A percentile compares a stretch with the other conserved stretches of the same genome.
Evolutionary conservation across 2,329 filamentous ascomycete species (phyloP).

Genomic region (Ascochyta fabae): DNA sequence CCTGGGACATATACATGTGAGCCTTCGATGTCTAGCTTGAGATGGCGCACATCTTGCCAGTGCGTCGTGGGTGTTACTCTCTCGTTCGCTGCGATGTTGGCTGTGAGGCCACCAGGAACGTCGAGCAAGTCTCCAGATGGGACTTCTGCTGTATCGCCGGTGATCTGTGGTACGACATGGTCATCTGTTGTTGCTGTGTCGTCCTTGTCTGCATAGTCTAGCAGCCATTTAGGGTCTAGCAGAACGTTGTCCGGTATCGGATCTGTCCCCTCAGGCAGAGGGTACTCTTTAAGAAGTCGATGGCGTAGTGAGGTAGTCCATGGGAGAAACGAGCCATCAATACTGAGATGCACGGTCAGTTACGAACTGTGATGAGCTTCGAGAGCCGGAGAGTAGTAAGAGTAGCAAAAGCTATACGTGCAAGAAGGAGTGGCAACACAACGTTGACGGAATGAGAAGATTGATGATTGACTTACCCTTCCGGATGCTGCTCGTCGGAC

Average conservation of each 20-base stretch:
- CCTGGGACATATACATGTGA: constrained; percentile 68
- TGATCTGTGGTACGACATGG: background rate
- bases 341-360: constrained; percentile 55
- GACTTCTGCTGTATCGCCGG: constrained; percentile 16
- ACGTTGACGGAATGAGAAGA: background rate
- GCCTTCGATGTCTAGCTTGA: constrained; percentile 64
- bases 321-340: constrained; percentile 80
- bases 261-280: constrained; percentile 68
- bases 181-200: constrained; percentile 2
- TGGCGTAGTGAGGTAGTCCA: constrained; percentile 75
- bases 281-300: constrained; percentile 70
- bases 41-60: constrained; percentile 91
- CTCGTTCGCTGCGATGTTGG: constrained; percentile 68
- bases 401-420: background rate
- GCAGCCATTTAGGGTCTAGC: constrained; percentile 75
- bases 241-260: constrained; percentile 77
- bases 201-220: constrained; percentile 52
- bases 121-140: constrained; percentile 60
- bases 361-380: background rate
- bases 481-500: constrained; percentile 90
- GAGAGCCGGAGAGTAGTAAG: background rate
- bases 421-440: background rate
- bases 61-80: constrained; percentile 78
- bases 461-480: constrained; percentile 69
- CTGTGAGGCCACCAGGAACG: constrained; percentile 63